Evolutionary conservation across 768 basidiomycete species (phyloP).

Genomic region (Pleurotus salmoneostramineus): DNA sequence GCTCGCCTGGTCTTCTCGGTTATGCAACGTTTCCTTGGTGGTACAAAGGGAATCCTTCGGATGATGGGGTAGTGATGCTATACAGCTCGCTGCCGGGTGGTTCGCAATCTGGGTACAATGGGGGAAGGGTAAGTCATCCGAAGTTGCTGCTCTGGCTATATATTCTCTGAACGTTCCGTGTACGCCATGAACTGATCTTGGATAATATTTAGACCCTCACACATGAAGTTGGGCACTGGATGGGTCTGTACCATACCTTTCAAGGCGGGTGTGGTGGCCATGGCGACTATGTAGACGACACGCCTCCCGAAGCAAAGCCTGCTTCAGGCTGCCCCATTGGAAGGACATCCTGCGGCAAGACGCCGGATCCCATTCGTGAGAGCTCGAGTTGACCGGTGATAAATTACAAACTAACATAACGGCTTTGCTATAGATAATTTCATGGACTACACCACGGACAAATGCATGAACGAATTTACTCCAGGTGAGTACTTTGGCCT

Average conservation of each 20-base stretch:
- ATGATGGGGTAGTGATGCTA: conserved; percentile 35
- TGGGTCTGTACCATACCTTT: conserved; percentile 43
- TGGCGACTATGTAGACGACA: conserved; percentile 36
- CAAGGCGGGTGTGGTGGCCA: conserved; percentile 31
- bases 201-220: conserved; percentile 25
- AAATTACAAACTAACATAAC: background rate
- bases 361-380: background rate
- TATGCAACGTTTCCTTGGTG: conserved; percentile 31
- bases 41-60: conserved; percentile 19
- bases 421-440: background rate
- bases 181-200: too few relatives aligned
- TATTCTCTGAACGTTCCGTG: conserved; percentile 14
- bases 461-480: background rate
- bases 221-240: conserved; percentile 46
- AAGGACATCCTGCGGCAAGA: conserved; percentile 13
- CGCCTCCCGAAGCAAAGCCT: conserved; percentile 31
- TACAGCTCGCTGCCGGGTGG: conserved; percentile 14
- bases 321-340: conserved; percentile 24
- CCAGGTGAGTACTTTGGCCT: background rate
- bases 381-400: background rate
- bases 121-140: background rate
- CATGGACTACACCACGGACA: background rate
- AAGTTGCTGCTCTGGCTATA: background rate
- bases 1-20: conserved; percentile 15
- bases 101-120: background rate